Evolutionary conservation across 2,329 filamentous ascomycete species (phyloP).

Genomic region (Ophiostoma quercus): DNA sequence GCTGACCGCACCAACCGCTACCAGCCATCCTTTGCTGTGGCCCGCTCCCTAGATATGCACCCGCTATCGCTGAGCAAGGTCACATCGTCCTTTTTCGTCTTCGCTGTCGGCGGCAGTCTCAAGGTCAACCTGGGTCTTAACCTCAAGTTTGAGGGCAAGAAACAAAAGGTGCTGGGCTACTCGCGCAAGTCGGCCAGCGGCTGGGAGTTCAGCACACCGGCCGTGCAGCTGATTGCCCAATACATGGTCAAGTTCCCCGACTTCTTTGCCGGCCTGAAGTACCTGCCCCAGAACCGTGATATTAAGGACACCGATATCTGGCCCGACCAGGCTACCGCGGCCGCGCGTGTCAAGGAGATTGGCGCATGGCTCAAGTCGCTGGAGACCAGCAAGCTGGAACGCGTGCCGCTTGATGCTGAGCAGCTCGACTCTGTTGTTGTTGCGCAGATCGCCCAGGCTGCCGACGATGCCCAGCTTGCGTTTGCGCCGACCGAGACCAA

Average conservation of each 20-base stretch:
- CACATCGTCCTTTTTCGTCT: slow-evolving; percentile 86
- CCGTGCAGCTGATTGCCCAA: slow-evolving; percentile 70
- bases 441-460: slow-evolving; percentile 68
- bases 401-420: slow-evolving; percentile 91
- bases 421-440: slow-evolving; percentile 92
- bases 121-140: slow-evolving; percentile 90
- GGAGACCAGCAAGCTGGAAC: slow-evolving; percentile 86
- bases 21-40: slow-evolving; percentile 81
- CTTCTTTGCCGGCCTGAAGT: slow-evolving; percentile 84
- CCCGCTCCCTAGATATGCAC: slow-evolving; percentile 73
- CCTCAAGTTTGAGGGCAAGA: slow-evolving; percentile 92
- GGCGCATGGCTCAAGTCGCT: slow-evolving; percentile 86
- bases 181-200: slow-evolving; percentile 79
- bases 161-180: slow-evolving; percentile 92
- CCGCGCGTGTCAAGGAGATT: slow-evolving; percentile 84
- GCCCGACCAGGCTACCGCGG: slow-evolving; percentile 63
- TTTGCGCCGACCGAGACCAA: slow-evolving; percentile 54
- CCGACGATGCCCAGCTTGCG: slow-evolving; percentile 53
- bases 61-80: slow-evolving; percentile 90
- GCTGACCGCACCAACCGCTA: slow-evolving; percentile 71
- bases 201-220: slow-evolving; percentile 92
- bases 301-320: slow-evolving; percentile 84
- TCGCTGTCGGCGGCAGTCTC: slow-evolving; percentile 63
- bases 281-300: slow-evolving; percentile 78
- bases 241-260: slow-evolving; percentile 96